A percentile compares a stretch with the other conserved stretches of the same genome.
Conservation (phyloP, 176 grass and related monocot genomes). For the Tillandsia fasciculata region DNA sequence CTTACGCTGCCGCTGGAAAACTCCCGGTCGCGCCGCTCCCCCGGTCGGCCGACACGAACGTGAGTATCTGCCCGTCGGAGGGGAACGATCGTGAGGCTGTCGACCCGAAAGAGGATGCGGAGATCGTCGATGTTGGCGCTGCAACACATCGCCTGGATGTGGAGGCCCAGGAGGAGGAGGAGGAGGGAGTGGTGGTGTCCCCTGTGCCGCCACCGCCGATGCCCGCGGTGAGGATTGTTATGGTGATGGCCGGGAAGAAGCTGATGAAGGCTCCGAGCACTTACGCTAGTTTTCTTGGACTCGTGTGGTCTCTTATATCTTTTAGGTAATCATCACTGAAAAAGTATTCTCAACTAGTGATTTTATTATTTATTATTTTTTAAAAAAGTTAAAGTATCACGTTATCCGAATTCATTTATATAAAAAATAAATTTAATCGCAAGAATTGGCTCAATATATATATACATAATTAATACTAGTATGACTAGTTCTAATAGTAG, state of each 20-base stretch:
- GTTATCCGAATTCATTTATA: too few relatives aligned
- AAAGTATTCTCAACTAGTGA: not conserved
- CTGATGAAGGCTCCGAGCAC: constrained; percentile 62
- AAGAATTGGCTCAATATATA: too few relatives aligned
- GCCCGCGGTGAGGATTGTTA: constrained; percentile 28
- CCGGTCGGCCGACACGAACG: not conserved
- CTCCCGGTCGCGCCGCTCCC: constrained; percentile 8
- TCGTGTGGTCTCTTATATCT: constrained; percentile 65
- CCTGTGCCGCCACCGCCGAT: not conserved
- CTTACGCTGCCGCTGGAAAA: not conserved
- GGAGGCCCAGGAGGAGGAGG: not conserved
- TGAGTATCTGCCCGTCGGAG: not conserved
- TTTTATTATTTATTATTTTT: too few relatives aligned
- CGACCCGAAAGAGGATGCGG: not conserved
- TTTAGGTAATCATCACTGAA: constrained; percentile 49
- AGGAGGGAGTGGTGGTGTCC: not conserved
- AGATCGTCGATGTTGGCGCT: not conserved
- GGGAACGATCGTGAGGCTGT: not conserved
- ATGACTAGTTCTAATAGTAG: too few relatives aligned
- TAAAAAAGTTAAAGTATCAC: too few relatives aligned
- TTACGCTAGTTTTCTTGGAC: constrained; percentile 67
- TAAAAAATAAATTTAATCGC: too few relatives aligned
- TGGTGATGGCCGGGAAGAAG: constrained; percentile 52
- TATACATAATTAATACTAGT: too few relatives aligned
- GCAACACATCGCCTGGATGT: constrained; percentile 7